Evolutionary conservation across 1,139 yeast genomes (phyloP).

Genomic region (Yamadazyma siamensis): DNA sequence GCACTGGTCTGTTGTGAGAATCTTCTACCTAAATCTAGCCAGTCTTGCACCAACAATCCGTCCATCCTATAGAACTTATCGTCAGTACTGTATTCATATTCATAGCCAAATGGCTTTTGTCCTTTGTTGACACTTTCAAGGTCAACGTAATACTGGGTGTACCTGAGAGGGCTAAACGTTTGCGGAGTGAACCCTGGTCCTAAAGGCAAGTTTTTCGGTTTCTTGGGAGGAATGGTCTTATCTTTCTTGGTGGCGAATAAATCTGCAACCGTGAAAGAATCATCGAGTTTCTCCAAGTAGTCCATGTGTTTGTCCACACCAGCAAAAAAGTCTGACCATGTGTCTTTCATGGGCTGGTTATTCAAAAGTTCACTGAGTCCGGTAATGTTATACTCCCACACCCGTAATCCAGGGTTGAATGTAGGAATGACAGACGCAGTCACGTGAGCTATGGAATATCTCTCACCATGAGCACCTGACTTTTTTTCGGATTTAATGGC

Average conservation of each 20-base stretch:
- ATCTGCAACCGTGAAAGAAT: conserved; percentile 7
- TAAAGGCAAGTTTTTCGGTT: conserved; percentile 49
- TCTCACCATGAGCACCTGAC: conserved; percentile 46
- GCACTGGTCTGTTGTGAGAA: conserved; percentile 28
- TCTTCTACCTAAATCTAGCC: conserved; percentile 54
- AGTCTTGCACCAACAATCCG: conserved; percentile 56
- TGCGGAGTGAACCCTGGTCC: conserved; percentile 81
- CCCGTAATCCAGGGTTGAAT: conserved; percentile 75
- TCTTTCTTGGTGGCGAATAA: conserved; percentile 35
- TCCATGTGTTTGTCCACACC: conserved; percentile 37
- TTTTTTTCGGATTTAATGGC: conserved; percentile 40
- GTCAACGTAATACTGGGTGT: conserved; percentile 71
- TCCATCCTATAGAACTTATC: conserved; percentile 54
- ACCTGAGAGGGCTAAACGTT: conserved; percentile 66
- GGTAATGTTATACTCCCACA: conserved; percentile 81
- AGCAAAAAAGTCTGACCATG: conserved; percentile 57
- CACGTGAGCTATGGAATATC: conserved; percentile 69
- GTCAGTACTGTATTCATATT: conserved; percentile 68
- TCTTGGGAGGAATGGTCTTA: conserved; percentile 63
- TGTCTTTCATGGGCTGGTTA: conserved; percentile 19
- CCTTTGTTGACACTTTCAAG: conserved; percentile 49
- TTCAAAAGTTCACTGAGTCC: conserved; percentile 27
- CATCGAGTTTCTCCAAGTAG: conserved; percentile 18
- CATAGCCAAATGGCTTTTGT: conserved; percentile 48
- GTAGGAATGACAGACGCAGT: conserved; percentile 82